Evolutionary conservation across 331 rosid genomes (phyloP).

Genomic region (Erythrophleum ivorense): DNA sequence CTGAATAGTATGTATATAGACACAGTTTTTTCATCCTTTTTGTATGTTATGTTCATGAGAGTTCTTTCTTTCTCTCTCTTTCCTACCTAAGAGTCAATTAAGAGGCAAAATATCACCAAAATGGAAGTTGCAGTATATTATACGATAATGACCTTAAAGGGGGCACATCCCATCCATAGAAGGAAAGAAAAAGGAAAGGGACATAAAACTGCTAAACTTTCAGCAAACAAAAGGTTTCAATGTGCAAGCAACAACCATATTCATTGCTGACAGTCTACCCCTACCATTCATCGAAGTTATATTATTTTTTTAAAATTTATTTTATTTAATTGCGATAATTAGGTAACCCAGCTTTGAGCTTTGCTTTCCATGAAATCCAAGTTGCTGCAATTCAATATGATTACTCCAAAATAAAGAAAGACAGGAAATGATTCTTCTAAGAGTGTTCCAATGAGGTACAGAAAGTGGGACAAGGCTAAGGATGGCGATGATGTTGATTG

Average conservation of each 20-base stretch:
- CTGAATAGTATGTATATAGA: too few relatives aligned
- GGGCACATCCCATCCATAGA: not conserved
- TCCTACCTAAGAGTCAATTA: not conserved
- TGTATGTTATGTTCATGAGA: too few relatives aligned
- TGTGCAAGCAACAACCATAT: not conserved
- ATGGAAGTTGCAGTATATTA: not conserved
- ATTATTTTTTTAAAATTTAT: not conserved
- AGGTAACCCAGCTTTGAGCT: not conserved
- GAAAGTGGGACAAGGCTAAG: not conserved
- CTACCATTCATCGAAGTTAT: not conserved
- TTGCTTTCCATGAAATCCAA: slow-evolving; percentile 7
- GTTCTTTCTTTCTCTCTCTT: not conserved
- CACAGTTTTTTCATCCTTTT: too few relatives aligned
- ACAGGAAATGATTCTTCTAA: not conserved
- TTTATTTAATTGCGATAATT: not conserved
- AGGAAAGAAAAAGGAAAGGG: not conserved
- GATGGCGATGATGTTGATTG: not conserved
- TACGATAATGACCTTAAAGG: not conserved
- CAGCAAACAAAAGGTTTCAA: not conserved
- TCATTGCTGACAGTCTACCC: not conserved
- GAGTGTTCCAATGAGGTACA: not conserved
- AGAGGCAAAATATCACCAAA: not conserved
- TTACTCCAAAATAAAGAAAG: not conserved
- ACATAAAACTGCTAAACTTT: not conserved
- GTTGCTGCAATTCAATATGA: not conserved